Base-by-base conservation (phyloP, 2,329 filamentous ascomycete species). In the Polychaeton citri region DNA sequence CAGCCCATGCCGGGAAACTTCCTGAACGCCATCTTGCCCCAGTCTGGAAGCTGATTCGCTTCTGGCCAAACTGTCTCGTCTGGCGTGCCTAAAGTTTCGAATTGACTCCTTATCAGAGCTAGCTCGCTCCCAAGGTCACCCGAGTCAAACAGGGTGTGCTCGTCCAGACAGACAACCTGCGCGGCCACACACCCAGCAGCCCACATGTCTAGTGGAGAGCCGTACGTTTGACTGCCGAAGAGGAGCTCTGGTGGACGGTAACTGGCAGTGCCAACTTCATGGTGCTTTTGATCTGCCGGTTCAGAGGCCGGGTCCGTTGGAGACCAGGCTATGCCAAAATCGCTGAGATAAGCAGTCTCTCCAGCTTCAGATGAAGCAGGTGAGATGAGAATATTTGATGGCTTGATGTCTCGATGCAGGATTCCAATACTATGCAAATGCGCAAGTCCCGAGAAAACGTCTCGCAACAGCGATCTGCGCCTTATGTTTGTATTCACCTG, bases 281-380 rank as follows among this genome's bases (percentile, higher is more conserved):
- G 79, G 35, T 94, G 81, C 59, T 96, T 96, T 37, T 67, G 51
- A 36, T 74, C 55, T 6, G 65, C 52, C 2, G 74, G 65, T 54
- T 98, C 90, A 10, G 72, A 70, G 3, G 62, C 60, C 5, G 58
- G 44, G 16, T 65, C 59, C 8, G 67, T 57, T 2, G 79, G 72
- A 45, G 79, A 76, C 86, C 86, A 95, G 6, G 87, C 76, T 26
- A 90, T 92, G 34, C 90, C 88, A 61, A 98, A 96, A 57, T 98
- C 90, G 21, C 84, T 76, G 2, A 98, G 68, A 47, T 78, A 81
- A 3, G 82, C 83, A 10, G 10, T 16, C 13, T 19, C 30, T 5
- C 24, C 24, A 3, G 24, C 15, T 5, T 15, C 12, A 10, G 24
- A 10, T 15, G 24, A 28, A 10, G 30, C 13, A 4, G 84, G 88